Evolutionary conservation across 768 basidiomycete species (phyloP), one percentile per base, ranked within the genome.

Genomic region (Boletus coccyginus): DNA sequence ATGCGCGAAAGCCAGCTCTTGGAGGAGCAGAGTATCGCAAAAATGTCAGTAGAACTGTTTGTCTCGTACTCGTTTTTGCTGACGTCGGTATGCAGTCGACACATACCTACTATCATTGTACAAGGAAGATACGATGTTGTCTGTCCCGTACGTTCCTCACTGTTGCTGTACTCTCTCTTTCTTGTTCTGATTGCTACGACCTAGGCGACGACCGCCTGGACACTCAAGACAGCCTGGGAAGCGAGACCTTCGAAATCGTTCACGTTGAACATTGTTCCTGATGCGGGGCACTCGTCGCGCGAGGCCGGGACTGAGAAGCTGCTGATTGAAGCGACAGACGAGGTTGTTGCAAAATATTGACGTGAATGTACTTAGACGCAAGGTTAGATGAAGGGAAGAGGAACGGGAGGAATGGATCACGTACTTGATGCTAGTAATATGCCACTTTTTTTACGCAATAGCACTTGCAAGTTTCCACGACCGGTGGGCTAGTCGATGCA

Each of bases 91-190:
- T 50, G 12, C 53, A 94, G 92, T 61, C 91, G 94, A 14, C 86
- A 94, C 73, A 93, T 97, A 62, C 94, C 94, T 19, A 84, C 84
- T 10, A 76, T 88, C 49, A 81, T 91, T 40, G 81, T 94, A 5
- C 92, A 94, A 76, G 92, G 92, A 39, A 79, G 94, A 72, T 95
- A 95, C 64, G 94, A 95, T 63, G 83, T 90, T 14, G 82, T 97
- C 46, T 97, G 94, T 67, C 90, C 93, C 11, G 87, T 92, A 72
- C 38, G 81, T 60, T 57, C 38, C 19, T 14, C 31, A 60, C 42
- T 46, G 3, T 31, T 60, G 36, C 52, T 24, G 24, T n/a, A 21
- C n/a, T 5, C 46, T 42, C 29, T 48, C 4, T 21, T 39, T 39
- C 21, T 45, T 27, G 33, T 27, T n/a, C 41, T 58, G 53, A 57